Evolutionary conservation across 129 eudicot species (phyloP), one percentile per base, ranked within the genome.

Genomic region (Chrysanthemum makinoi): DNA sequence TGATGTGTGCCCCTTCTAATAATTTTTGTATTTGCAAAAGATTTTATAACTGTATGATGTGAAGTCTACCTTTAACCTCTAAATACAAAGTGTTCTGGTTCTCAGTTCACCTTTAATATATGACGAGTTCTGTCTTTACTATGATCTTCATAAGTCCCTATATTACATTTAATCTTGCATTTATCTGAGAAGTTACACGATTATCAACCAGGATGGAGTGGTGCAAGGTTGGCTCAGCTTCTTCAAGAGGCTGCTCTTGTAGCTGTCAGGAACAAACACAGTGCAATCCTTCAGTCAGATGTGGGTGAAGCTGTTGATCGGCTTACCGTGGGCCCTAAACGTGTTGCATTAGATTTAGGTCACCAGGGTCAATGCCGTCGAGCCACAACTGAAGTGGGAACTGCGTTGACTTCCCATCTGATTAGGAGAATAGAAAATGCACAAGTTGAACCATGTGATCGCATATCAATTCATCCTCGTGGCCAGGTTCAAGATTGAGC

Each of bases 231-330:
- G 83, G 96, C 98, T 59, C 96, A 89, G 76, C 95, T 93, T 68
- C 88, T 93, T 72, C 98, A 89, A 79, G 96, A 93, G 81, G 96
- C 95, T 77, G 96, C 96, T 80, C 89, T 89, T 55, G 90, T 92
- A 66, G 98, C 98, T 17, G 98, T 87, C 47, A 85, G 98, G 79
- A 89, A 82, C 77, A 65, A 75, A 53, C 96, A 89, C 65, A 58
- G 67, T 3, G 78, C 92, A 16, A 85, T 92, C 78, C 73, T 89
- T 74, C 91, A 87, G 55, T 75, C 95, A 18, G 98, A 92, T 79
- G 78, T 92, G 28, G 98, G 85, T 76, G 96, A 89, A 81, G 98
- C 98, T 13, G 95, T 92, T 58, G 98, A 86, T 75, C 86, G 98
- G 65, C 95, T 89, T 43, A 89, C 96, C 6, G 86, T 92, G 57